Conservation (phyloP, 2,329 filamentous ascomycete genomes). For the Exophiala xenobiotica region DNA sequence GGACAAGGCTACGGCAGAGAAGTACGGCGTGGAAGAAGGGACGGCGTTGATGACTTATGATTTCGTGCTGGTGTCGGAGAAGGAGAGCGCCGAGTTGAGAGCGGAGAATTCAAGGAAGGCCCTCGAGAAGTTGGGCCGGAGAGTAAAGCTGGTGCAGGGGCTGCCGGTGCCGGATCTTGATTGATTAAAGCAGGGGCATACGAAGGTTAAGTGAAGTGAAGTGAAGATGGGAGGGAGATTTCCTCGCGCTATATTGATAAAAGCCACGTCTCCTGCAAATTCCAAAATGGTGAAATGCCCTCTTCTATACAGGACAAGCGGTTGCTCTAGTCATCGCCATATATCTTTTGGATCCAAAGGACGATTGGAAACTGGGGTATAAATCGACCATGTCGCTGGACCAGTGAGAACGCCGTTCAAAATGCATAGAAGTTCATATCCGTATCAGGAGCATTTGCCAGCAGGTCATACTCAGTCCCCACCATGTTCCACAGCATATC, state of each 20-base stretch:
- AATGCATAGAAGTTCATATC: constrained; percentile 1
- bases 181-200: constrained; percentile 49
- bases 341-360: no score
- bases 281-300: no score
- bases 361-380: no score
- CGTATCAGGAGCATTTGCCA: constrained; percentile 1
- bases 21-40: constrained; percentile 32
- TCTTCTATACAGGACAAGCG: no score
- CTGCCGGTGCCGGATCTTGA: constrained; percentile 73
- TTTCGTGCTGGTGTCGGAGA: constrained; percentile 49
- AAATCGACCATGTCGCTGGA: no score
- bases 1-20: constrained; percentile 30
- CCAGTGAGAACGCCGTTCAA: no score
- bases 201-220: no score
- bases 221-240: background rate
- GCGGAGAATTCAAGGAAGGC: constrained; percentile 67
- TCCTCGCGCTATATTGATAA: no score
- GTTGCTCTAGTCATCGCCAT: no score
- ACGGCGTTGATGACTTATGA: constrained; percentile 30
- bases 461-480: constrained; percentile 1
- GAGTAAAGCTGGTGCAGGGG: constrained; percentile 72
- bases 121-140: constrained; percentile 64
- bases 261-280: no score
- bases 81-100: constrained; percentile 66
- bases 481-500: constrained; percentile 1